Conservation (phyloP, 345 rosid species). For the Orychophragmus violaceus region DNA sequence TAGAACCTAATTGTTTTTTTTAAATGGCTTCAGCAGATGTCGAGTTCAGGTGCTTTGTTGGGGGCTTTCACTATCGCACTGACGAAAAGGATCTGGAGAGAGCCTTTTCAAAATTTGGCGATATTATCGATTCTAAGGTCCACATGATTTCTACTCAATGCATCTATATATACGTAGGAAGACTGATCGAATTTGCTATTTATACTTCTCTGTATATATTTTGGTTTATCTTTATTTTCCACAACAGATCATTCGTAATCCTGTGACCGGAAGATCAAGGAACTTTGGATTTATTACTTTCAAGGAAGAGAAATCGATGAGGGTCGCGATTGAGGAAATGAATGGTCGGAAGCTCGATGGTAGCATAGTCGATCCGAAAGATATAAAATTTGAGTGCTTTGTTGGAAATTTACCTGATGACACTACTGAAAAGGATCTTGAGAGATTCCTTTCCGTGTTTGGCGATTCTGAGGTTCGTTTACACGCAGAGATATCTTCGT, state of each 20-base stretch:
- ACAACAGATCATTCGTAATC: neutral
- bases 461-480: too few relatives aligned
- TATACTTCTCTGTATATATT: too few relatives aligned
- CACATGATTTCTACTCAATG: too few relatives aligned
- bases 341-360: neutral
- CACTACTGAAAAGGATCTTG: neutral
- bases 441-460: neutral
- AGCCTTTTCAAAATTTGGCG: conserved; percentile 55
- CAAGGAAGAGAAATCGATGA: neutral
- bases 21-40: conserved; percentile 38
- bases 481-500: too few relatives aligned
- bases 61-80: conserved; percentile 66
- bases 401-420: neutral
- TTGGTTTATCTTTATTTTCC: too few relatives aligned
- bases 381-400: neutral
- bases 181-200: too few relatives aligned
- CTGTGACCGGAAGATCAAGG: neutral
- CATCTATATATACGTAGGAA: too few relatives aligned
- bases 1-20: too few relatives aligned
- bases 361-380: too few relatives aligned
- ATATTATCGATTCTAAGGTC: conserved; percentile 70
- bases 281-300: neutral
- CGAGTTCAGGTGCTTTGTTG: conserved; percentile 58
- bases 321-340: neutral
- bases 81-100: conserved; percentile 40